These are phyloP conservation scores for Spiromastix sp. DNA, from an alignment of 2,329 filamentous ascomycete genomes.

Conservation along the genomic window DNA sequence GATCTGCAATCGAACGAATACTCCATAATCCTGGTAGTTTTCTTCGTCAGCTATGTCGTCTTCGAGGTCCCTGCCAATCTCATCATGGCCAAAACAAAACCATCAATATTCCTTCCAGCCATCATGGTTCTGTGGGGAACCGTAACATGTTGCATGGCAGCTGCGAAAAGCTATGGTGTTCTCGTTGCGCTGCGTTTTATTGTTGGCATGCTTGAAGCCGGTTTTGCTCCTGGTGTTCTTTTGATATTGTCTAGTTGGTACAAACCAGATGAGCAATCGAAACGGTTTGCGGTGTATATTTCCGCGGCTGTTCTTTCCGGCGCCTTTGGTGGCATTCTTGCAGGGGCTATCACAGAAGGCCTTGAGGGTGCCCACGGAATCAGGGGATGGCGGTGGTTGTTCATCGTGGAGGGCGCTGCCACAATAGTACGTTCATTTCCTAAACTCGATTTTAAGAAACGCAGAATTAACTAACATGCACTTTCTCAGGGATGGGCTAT, in stretches of 20 bases:
- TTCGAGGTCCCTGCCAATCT: slow-evolving; percentile 40
- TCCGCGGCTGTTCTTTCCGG: slow-evolving; percentile 47
- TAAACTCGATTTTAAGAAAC: not conserved
- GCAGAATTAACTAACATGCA: not conserved
- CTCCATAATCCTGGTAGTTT: slow-evolving; percentile 41
- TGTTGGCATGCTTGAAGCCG: slow-evolving; percentile 16
- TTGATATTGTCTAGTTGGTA: slow-evolving; percentile 40
- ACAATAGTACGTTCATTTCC: slow-evolving; percentile 28
- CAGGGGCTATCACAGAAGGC: slow-evolving; percentile 38
- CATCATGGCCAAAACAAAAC: slow-evolving; percentile 39
- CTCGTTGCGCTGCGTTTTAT: slow-evolving; percentile 35
- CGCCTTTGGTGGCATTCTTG: slow-evolving; percentile 44
- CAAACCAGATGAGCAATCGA: slow-evolving; percentile 46
- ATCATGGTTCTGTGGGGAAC: slow-evolving; percentile 47
- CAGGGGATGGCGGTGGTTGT: slow-evolving; percentile 44
- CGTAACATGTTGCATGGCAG: slow-evolving; percentile 42
- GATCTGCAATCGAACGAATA: slow-evolving; percentile 44
- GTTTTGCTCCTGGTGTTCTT: slow-evolving; percentile 17
- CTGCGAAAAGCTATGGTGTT: slow-evolving; percentile 37
- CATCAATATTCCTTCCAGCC: slow-evolving; percentile 40
- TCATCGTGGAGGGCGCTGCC: slow-evolving; percentile 35
- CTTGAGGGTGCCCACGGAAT: slow-evolving; percentile 38
- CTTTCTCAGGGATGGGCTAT: slow-evolving; percentile 23
- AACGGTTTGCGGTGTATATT: slow-evolving; percentile 48
- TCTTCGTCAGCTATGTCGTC: slow-evolving; percentile 44